These are phyloP conservation scores for Fagus sylvatica DNA, from an alignment of 306 rosid genomes.

Conservation along the genomic window DNA sequence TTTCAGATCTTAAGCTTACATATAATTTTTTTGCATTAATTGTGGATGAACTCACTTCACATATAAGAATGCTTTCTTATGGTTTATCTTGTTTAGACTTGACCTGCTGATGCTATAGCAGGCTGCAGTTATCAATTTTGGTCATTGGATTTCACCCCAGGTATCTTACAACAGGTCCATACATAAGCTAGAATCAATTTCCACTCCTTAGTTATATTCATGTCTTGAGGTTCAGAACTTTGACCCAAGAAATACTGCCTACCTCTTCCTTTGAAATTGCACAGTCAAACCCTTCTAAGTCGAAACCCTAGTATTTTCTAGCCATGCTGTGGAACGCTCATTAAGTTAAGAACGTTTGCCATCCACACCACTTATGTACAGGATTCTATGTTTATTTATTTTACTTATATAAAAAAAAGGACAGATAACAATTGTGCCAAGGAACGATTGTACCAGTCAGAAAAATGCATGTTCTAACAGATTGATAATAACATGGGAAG, in stretches of 20 bases:
- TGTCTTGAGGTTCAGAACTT: not conserved
- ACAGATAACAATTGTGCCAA: not conserved
- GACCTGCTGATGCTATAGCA: too few relatives aligned
- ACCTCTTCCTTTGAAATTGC: not conserved
- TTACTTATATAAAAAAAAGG: too few relatives aligned
- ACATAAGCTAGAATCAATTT: too few relatives aligned
- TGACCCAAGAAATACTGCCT: not conserved
- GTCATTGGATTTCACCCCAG: too few relatives aligned
- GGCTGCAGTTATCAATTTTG: too few relatives aligned
- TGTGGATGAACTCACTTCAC: not conserved
- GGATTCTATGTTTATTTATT: not conserved
- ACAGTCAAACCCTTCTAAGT: not conserved
- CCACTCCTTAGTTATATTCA: too few relatives aligned
- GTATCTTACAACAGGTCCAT: too few relatives aligned
- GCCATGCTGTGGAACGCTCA: too few relatives aligned
- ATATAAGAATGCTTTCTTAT: not conserved
- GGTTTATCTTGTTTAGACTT: not conserved
- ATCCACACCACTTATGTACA: not conserved
- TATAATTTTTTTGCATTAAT: not conserved
- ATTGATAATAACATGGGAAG: too few relatives aligned
- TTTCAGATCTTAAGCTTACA: not conserved
- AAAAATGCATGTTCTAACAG: not conserved
- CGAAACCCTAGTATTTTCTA: too few relatives aligned
- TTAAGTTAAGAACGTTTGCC: not conserved
- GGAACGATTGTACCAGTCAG: not conserved